A percentile compares a stretch with the other conserved stretches of the same genome.
phyloP scores from a whole-genome alignment of 371 early-diverging fungal species.

The Circinella umbellata region DNA sequence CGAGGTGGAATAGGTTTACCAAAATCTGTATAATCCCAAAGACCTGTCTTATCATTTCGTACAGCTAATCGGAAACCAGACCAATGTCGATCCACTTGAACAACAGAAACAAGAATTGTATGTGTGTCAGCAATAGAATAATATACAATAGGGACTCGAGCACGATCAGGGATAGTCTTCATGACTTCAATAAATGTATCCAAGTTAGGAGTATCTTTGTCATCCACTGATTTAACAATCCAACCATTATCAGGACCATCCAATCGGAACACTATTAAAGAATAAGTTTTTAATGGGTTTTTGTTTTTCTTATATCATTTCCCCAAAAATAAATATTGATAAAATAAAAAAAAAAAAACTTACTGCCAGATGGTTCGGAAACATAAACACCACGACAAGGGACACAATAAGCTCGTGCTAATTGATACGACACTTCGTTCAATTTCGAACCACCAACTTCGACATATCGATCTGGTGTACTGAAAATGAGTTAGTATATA shows the following conservation, averaged over 20 bases:
- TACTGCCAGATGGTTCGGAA: conserved; percentile 59
- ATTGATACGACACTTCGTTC: conserved; percentile 88
- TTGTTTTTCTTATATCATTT: neutral
- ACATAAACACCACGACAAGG: conserved; percentile 90
- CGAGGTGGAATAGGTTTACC: conserved; percentile 35
- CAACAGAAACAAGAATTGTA: conserved; percentile 72
- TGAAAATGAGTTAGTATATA: conserved; percentile 14
- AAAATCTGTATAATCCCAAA: conserved; percentile 80
- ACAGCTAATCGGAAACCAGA: conserved; percentile 74
- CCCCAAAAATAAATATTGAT: neutral
- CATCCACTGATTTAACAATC: conserved; percentile 77
- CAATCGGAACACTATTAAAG: conserved; percentile 67
- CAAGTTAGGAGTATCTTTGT: conserved; percentile 72
- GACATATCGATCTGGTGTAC: conserved; percentile 79
- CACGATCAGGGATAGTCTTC: conserved; percentile 75
- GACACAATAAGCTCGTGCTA: conserved; percentile 81
- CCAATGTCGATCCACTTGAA: conserved; percentile 85
- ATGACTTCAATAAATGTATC: conserved; percentile 81
- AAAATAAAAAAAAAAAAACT: conserved; percentile 16
- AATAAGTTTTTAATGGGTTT: no score
- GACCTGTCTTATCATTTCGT: conserved; percentile 77
- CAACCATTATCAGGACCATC: conserved; percentile 83
- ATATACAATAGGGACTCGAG: conserved; percentile 80
- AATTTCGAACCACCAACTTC: conserved; percentile 90
- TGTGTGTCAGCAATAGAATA: conserved; percentile 83